phyloP scores from a whole-genome alignment of 192 early-diverging fungal genomes.

The Coemansia sp. region DNA sequence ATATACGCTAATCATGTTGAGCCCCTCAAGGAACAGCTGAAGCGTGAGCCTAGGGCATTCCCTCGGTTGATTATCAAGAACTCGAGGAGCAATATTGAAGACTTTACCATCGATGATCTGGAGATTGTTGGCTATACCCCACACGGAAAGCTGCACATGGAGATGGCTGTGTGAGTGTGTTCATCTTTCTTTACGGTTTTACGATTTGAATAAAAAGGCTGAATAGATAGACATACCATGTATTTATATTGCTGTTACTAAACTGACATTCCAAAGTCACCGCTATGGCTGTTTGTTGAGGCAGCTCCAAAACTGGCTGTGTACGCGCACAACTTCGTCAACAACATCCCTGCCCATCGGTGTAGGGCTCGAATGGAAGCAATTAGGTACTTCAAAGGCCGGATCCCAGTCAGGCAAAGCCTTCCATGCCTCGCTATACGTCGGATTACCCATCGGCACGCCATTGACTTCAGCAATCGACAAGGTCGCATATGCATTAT shows the following conservation, averaged over 20 bases:
- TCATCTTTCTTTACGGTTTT: not conserved
- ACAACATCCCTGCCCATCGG: constrained; percentile 24
- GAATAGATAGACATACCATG: too few species aligned
- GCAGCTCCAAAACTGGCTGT: constrained; percentile 19
- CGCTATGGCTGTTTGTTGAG: not conserved
- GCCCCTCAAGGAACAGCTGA: constrained; percentile 73
- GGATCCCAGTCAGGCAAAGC: constrained; percentile 22
- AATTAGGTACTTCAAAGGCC: constrained; percentile 15
- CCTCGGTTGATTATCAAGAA: constrained; percentile 70
- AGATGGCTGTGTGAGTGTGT: constrained; percentile 80
- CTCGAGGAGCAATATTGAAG: constrained; percentile 58
- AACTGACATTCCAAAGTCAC: too few species aligned
- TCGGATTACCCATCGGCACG: not conserved
- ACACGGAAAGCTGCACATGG: constrained; percentile 85
- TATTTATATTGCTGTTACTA: too few species aligned
- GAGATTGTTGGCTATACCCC: constrained; percentile 80
- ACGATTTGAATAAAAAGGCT: too few species aligned
- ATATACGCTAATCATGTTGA: constrained; percentile 91
- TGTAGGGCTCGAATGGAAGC: constrained; percentile 15
- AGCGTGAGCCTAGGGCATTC: constrained; percentile 74
- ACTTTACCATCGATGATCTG: constrained; percentile 78
- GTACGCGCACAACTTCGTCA: constrained; percentile 17
- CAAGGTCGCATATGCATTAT: constrained; percentile 32
- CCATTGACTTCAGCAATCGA: constrained; percentile 37
- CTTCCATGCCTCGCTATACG: constrained; percentile 14